Base-by-base conservation (phyloP, 768 basidiomycete species). In the Phanerochaete sordida region DNA sequence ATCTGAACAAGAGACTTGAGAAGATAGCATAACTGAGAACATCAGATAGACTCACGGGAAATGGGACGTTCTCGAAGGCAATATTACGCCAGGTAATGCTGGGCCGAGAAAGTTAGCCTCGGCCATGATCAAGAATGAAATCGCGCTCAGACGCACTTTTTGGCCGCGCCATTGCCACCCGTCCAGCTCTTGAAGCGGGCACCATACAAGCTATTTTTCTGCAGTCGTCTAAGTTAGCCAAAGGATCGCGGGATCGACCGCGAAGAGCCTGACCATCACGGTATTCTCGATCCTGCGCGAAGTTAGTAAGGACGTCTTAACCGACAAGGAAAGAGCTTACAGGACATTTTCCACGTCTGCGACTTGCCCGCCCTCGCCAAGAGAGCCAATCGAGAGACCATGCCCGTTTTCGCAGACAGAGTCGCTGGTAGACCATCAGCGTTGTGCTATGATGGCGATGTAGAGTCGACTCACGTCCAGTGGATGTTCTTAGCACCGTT, bases 101-200 rank as follows among this genome's bases (percentile, higher is more conserved):
- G 62, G n/a, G n/a, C n/a, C 2, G 43, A 30, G 1, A 37, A 21
- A 12, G 39, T 2, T 45, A n/a, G 24, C 30, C 8, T 33, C 31
- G 26, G 11, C 8, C 24, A 27, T 9, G 35, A 2, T 57, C 23
- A n/a, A 7, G 16, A 54, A 62, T 24, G 44, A 9, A 43, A 16
- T 13, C 13, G 33, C 4, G n/a, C 15, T 13, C 31, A 12, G 37
- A 26, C 53, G 33, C 26, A 84, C 84, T 86, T 86, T 47, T 77
- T 70, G 1, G 83, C 83, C 2, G 81, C 56, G 0, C 85, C 85
- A 58, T 83, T 82, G 31, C 84, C 85, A 0, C 84, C 84, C 0
- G 82, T 80, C 84, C 84, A 86, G 66, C 85, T 86, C 73, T 86
- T 86, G 74, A 86, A 87, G 11, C 84, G 78, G n/a, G 84, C 84